Percentiles rank a stretch among this genome's conserved stretches.
These are phyloP conservation scores for Penicillium lividum DNA, from an alignment of 495 filamentous ascomycete genomes.

Conservation along the genomic window DNA sequence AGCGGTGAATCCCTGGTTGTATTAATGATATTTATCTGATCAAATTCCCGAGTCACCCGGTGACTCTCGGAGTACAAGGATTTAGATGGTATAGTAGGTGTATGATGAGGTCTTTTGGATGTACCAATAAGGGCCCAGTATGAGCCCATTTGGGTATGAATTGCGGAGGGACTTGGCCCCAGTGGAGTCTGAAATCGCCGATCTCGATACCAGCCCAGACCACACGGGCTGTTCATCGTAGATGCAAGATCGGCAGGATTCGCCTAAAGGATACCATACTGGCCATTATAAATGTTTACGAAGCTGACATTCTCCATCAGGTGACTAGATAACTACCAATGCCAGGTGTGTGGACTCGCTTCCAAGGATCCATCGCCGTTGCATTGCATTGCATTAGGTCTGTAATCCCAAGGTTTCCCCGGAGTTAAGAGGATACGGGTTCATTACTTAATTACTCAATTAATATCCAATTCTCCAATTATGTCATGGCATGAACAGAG, in stretches of 20 bases:
- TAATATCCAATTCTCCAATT: neutral
- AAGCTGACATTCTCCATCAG: conserved; percentile 10
- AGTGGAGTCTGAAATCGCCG: conserved; percentile 32
- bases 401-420: conserved; percentile 22
- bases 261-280: neutral
- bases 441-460: neutral
- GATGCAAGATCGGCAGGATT: conserved; percentile 28
- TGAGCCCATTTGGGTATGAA: neutral
- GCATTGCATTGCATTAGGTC: conserved; percentile 34
- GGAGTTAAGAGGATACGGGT: conserved; percentile 10
- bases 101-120: conserved; percentile 8
- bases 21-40: conserved; percentile 29
- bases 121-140: conserved; percentile 10
- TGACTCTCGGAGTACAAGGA: conserved; percentile 11
- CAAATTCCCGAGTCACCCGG: conserved; percentile 4
- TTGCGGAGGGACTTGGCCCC: conserved; percentile 18
- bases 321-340: conserved; percentile 28
- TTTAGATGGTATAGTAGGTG: conserved; percentile 19
- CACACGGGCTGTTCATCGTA: conserved; percentile 27
- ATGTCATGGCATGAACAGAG: conserved; percentile 2
- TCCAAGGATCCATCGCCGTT: conserved; percentile 26
- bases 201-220: conserved; percentile 23
- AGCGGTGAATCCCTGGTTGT: conserved; percentile 28
- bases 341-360: conserved; percentile 19
- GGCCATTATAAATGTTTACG: no score